Evolutionary conservation across 179 eudicot species (phyloP).

Genomic region (Silene noctiflora): DNA sequence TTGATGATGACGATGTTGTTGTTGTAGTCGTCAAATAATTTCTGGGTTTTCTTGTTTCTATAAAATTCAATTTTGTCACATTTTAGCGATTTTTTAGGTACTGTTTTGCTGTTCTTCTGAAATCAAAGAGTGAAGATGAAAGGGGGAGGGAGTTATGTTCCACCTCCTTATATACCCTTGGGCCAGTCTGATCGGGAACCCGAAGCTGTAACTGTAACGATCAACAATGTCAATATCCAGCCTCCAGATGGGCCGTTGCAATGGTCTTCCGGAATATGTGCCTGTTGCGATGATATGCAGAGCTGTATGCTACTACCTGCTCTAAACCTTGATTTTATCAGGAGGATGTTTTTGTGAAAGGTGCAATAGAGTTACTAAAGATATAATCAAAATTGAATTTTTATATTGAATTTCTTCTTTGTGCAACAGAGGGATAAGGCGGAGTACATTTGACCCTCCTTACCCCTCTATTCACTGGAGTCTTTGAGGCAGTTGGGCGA

Average conservation of each 20-base stretch:
- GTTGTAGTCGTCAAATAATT: too few species aligned
- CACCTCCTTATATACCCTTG: slow-evolving; percentile 67
- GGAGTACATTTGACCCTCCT: too few species aligned
- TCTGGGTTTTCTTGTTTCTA: too few species aligned
- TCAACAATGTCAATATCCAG: slow-evolving; percentile 18
- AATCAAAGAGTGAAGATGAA: slow-evolving; percentile 30
- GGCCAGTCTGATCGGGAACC: slow-evolving; percentile 53
- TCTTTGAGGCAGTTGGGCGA: not conserved
- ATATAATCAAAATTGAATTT: slow-evolving; percentile 13
- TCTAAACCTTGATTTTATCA: slow-evolving; percentile 55
- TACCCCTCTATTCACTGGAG: not conserved
- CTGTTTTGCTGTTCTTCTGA: not conserved
- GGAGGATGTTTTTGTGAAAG: slow-evolving; percentile 42
- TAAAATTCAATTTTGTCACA: too few species aligned
- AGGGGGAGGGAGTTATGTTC: slow-evolving; percentile 40
- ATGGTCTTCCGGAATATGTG: slow-evolving; percentile 97
- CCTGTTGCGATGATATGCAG: slow-evolving; percentile 88
- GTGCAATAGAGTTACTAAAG: slow-evolving; percentile 39
- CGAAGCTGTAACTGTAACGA: slow-evolving; percentile 28
- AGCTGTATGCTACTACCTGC: slow-evolving; percentile 86
- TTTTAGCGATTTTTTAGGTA: not conserved
- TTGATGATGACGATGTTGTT: too few species aligned
- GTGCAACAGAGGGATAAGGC: not conserved
- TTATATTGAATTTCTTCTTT: not conserved
- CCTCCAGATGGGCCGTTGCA: slow-evolving; percentile 33